These are phyloP conservation scores for Phytopythium sindhum DNA, from an alignment of 352 stramenopile genomes.

Conservation along the genomic window DNA sequence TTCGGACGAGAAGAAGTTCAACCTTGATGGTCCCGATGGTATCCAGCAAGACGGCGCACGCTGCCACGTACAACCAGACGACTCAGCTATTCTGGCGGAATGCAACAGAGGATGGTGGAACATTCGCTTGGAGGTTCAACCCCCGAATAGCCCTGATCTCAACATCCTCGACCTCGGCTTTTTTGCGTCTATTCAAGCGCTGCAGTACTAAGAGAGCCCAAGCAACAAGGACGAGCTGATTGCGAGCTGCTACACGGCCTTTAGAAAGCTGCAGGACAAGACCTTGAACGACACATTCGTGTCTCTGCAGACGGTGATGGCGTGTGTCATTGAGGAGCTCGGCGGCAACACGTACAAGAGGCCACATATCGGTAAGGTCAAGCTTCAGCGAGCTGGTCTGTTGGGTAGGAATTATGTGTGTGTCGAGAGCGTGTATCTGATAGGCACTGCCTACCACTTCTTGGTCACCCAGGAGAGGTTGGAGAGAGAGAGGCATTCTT, in stretches of 20 bases:
- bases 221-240: background rate
- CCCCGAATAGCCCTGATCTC: background rate
- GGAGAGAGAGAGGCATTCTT: no score
- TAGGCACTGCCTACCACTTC: background rate
- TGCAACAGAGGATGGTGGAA: background rate
- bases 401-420: background rate
- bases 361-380: background rate
- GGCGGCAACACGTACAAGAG: background rate
- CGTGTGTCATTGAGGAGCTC: background rate
- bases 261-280: background rate
- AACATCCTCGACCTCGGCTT: background rate
- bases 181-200: background rate
- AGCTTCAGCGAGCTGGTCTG: background rate
- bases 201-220: background rate
- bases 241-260: background rate
- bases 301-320: background rate
- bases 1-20: no score
- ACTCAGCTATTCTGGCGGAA: background rate
- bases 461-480: no score
- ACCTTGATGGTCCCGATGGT: no score
- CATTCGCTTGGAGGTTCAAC: background rate
- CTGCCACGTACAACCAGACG: background rate
- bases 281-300: background rate
- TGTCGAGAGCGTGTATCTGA: background rate
- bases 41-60: background rate